Evolutionary conservation across 2,329 filamentous ascomycete species (phyloP), one percentile per base, ranked within the genome.

Genomic region (Cytospora mali): DNA sequence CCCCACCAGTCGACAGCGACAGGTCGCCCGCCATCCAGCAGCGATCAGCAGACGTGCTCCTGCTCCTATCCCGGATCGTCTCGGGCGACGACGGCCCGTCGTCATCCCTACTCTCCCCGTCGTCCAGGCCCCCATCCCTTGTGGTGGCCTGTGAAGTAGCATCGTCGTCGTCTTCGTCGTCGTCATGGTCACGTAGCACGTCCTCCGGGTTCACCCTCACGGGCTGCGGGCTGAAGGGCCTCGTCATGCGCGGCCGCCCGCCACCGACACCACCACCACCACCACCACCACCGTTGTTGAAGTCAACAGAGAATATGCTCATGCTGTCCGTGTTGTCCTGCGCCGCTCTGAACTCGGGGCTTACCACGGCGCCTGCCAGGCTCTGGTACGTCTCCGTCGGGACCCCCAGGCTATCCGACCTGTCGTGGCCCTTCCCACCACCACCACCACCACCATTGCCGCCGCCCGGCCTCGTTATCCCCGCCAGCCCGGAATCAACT

Each of bases 201-300:
- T 73, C 70, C n/a, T 73, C 71, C 11, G 73, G 71, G 62, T 73
- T 73, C 13, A 76, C 67, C 11, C 67, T 64, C 33, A 75, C 62
- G 9, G 73, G 85, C 69, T 84, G 83, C 2, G 86, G 86, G 18
- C 84, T 86, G 68, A 88, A 88, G 0, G 85, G 85, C 33, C 86
- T 72, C 21, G 82, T 80, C 18, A 80, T 82, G 18, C 85, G 75
- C 16, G 82, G 77, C 55, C 80, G 77, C 71, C 83, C 84, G 66
- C 83, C 77, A 53, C 85, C 82, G 13, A 82, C 83, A 67, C 31
- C 31, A 6, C 31, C 31, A 13, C 31, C 31, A 6, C 31, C 31
- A 13, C 31, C 31, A 6, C 31, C 31, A 13, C 31, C 31, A 33
- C 31, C 31, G n/a, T 3, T 23, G 42, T 46, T 23, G 42, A 84